Evolutionary conservation across 768 basidiomycete species (phyloP), one percentile per base, ranked within the genome.

Genomic region (Suillus placidus): DNA sequence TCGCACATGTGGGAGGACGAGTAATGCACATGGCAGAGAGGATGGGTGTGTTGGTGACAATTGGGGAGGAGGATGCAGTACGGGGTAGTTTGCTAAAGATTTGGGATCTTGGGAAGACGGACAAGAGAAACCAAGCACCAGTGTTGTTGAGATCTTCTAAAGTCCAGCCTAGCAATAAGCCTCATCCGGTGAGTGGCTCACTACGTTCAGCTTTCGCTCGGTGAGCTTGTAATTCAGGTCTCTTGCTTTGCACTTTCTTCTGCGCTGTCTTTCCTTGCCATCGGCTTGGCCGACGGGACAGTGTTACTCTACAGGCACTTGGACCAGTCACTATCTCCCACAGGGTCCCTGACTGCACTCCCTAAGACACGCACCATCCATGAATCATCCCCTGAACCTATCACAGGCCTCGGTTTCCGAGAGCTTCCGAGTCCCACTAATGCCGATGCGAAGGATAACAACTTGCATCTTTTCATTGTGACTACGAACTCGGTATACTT

Each of bases 201-300:
- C 60, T 51, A 16, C 60, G 16, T 42, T 26, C 32, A 35, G 23
- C 55, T 49, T 45, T 47, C 60, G 45, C 32, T 47, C 20, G 54
- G n/a, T 51, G 20, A 26, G 47, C 47, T 67, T 47, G 63, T 57
- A 60, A 37, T 8, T 58, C 58, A 92, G 87, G 88, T 96, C 13
- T 88, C 93, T 2, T 86, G 90, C 2, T 80, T 97, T 49, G 93
- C 95, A 0, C 80, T 95, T 26, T 92, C 96, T 0, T 79, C 87
- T 7, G 84, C 85, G 20, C 82, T 97, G 4, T 87, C 92, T 0
- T 93, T 95, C 75, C 87, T 99, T 32, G 91, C 96, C 7, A 86
- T 99, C 47, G 97, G 96, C 16, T 85, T 99, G n/a, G 95, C 89
- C 7, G 96, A 98, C 72, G 97, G 97, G 32, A 93, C 93, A 0